phyloP scores from a whole-genome alignment of 768 basidiomycete genomes.

The Agaricus blazei region DNA sequence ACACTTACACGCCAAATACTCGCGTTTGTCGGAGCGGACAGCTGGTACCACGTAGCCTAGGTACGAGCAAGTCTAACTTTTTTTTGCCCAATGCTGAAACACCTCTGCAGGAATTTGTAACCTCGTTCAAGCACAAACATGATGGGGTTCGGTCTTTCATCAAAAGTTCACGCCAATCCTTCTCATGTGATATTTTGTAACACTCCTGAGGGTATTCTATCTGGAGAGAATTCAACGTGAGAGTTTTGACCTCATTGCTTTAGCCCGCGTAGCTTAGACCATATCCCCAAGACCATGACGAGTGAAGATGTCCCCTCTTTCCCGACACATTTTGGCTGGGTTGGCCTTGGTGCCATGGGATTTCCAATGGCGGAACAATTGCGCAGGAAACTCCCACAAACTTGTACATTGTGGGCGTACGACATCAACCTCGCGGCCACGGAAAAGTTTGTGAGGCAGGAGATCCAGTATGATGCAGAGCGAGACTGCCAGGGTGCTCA shows the following conservation, averaged over 20 bases:
- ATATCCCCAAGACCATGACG: background rate
- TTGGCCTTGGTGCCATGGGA: conserved; percentile 40
- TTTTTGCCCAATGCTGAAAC: too few relatives aligned
- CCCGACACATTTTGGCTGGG: conserved; percentile 24
- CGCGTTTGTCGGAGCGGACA: too few relatives aligned
- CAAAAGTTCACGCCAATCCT: too few relatives aligned
- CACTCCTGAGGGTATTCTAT: too few relatives aligned
- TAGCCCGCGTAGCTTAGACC: background rate
- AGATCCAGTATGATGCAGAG: conserved; percentile 5
- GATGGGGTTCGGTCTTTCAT: too few relatives aligned
- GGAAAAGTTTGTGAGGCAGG: conserved; percentile 21
- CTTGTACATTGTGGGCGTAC: conserved; percentile 26
- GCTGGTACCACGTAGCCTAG: too few relatives aligned
- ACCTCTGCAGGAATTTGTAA: too few relatives aligned
- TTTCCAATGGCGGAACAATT: conserved; percentile 38
- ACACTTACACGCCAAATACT: too few relatives aligned
- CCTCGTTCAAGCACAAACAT: too few relatives aligned
- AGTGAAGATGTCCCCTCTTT: conserved; percentile 12
- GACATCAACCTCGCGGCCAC: conserved; percentile 26
- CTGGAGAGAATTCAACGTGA: too few relatives aligned
- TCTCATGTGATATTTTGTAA: background rate
- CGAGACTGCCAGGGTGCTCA: background rate
- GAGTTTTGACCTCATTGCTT: too few relatives aligned
- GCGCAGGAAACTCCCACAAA: conserved; percentile 22
- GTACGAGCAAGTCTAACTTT: too few relatives aligned